A percentile compares a stretch with the other conserved stretches of the same genome.
These are phyloP conservation scores for Aspergillus udagawae DNA, from an alignment of 2,329 filamentous ascomycete species.

Conservation along the genomic window DNA sequence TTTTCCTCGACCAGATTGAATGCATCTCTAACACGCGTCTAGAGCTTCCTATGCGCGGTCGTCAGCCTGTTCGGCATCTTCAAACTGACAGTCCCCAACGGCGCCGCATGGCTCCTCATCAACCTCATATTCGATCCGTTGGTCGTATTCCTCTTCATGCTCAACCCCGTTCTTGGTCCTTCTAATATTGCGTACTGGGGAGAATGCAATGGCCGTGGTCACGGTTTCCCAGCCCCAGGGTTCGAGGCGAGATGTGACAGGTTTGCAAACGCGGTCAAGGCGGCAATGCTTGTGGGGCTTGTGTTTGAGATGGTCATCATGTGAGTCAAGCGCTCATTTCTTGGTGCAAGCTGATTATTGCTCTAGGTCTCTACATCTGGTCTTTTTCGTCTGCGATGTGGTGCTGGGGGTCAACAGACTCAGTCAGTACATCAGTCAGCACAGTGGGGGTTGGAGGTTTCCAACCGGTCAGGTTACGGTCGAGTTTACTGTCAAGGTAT, in stretches of 20 bases:
- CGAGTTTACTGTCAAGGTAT: neutral
- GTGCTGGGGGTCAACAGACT: neutral
- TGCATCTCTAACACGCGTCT: too few species aligned
- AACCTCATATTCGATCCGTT: neutral
- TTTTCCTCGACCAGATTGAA: neutral
- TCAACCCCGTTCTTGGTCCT: accelerated
- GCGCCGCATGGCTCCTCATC: neutral
- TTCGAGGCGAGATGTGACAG: neutral
- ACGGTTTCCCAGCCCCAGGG: neutral
- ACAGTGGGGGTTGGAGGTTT: neutral
- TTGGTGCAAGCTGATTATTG: neutral
- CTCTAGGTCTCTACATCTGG: neutral
- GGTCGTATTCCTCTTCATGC: neutral
- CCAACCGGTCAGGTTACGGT: neutral
- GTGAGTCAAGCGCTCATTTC: neutral
- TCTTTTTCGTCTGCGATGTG: neutral
- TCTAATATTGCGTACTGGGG: accelerated
- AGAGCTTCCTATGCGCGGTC: neutral
- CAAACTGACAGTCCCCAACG: neutral
- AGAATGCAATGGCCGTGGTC: neutral
- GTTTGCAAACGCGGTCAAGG: neutral
- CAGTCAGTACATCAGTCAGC: too few species aligned
- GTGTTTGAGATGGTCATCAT: neutral
- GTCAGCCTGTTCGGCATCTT: neutral
- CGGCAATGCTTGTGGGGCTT: neutral